Evolutionary conservation across 306 rosid genomes (phyloP).

Genomic region (Cercis canadensis): DNA sequence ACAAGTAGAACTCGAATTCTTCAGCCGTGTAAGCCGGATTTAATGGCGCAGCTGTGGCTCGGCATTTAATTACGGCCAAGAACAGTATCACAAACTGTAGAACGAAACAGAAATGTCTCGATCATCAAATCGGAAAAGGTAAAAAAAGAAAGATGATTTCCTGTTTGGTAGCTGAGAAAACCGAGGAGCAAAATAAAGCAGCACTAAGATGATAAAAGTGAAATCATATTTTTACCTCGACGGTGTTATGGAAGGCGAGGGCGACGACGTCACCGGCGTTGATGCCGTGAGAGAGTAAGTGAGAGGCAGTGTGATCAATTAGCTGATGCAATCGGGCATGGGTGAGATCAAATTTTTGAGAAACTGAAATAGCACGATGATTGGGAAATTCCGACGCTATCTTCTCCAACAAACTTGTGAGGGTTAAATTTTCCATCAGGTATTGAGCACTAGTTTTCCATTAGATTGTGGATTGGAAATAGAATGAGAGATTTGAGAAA

Average conservation of each 20-base stretch:
- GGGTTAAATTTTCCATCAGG: slow-evolving; percentile 37
- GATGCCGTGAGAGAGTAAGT: slow-evolving; percentile 46
- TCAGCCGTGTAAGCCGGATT: slow-evolving; percentile 63
- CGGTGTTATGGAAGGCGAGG: slow-evolving; percentile 57
- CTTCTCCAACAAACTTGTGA: slow-evolving; percentile 52
- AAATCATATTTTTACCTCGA: slow-evolving; percentile 38
- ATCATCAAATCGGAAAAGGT: too few species aligned
- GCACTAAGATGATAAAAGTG: neutral
- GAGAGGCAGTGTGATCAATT: slow-evolving; percentile 57
- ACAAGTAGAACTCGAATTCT: slow-evolving; percentile 61
- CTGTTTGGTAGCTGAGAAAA: neutral
- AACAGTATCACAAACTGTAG: slow-evolving; percentile 55
- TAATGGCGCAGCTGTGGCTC: slow-evolving; percentile 64
- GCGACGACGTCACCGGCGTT: slow-evolving; percentile 54
- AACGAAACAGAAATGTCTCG: neutral
- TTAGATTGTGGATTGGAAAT: too few species aligned
- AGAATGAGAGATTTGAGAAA: neutral
- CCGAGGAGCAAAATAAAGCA: neutral
- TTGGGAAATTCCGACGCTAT: slow-evolving; percentile 39
- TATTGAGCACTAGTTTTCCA: neutral
- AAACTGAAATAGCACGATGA: slow-evolving; percentile 47
- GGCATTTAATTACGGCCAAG: slow-evolving; percentile 58
- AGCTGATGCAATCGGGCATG: slow-evolving; percentile 46
- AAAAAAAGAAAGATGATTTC: too few species aligned
- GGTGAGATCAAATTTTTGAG: slow-evolving; percentile 52